These are phyloP conservation scores for Yamadazyma membranifaciens DNA, from an alignment of 1,139 yeast species.

Conservation along the genomic window DNA sequence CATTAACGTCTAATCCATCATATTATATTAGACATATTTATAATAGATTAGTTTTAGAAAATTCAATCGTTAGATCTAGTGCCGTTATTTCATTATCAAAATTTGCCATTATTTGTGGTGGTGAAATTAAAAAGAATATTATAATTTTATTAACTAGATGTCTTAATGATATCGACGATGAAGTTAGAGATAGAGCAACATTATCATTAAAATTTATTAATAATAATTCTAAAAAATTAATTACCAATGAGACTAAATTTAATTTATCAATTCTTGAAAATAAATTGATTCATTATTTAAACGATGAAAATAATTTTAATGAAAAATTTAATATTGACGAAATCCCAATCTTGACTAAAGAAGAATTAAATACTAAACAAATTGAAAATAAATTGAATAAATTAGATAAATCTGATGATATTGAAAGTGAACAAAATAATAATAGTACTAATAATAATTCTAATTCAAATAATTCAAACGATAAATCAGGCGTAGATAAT, in stretches of 20 bases:
- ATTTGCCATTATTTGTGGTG: constrained; percentile 80
- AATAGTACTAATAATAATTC: constrained; percentile 9
- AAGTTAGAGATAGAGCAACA: constrained; percentile 97
- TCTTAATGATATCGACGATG: constrained; percentile 88
- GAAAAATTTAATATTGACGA: constrained; percentile 68
- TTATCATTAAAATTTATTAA: constrained; percentile 71
- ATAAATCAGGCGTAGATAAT: constrained; percentile 11
- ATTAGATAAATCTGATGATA: constrained; percentile 29
- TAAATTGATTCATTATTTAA: constrained; percentile 71
- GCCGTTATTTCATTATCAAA: constrained; percentile 92
- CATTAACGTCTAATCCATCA: constrained; percentile 81
- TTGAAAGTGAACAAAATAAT: constrained; percentile 14
- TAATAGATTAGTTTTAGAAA: constrained; percentile 93
- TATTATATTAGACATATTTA: constrained; percentile 93
- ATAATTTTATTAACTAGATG: constrained; percentile 78
- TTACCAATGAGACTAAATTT: constrained; percentile 67
- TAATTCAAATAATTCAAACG: constrained; percentile 8
- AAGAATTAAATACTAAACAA: constrained; percentile 62
- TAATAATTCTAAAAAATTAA: constrained; percentile 49
- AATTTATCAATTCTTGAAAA: constrained; percentile 77
- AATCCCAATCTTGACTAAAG: constrained; percentile 62
- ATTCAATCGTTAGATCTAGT: constrained; percentile 91
- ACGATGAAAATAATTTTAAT: constrained; percentile 55
- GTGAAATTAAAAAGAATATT: constrained; percentile 65
- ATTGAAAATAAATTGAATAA: constrained; percentile 56